Evolutionary conservation across 768 basidiomycete species (phyloP).

Genomic region (Kwoniella heveanensis): DNA sequence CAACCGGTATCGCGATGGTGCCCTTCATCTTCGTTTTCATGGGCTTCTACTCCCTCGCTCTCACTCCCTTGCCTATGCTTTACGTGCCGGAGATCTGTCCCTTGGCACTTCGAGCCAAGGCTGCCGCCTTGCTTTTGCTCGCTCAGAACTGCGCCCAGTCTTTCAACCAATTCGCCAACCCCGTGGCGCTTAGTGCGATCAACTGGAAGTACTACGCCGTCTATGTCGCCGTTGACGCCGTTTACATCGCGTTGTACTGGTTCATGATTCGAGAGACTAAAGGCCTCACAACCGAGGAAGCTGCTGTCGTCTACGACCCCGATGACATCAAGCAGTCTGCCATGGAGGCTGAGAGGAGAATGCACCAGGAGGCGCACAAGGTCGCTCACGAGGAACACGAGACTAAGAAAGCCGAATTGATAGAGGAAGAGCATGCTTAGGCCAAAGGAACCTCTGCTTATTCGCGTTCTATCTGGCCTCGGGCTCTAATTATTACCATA

Average conservation of each 20-base stretch:
- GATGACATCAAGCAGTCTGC: slow-evolving; percentile 17
- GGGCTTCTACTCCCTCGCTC: slow-evolving; percentile 29
- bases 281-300: slow-evolving; percentile 22
- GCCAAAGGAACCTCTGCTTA: no score
- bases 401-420: background rate
- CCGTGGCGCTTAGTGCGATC: slow-evolving; percentile 30
- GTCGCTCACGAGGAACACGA: slow-evolving; percentile 10
- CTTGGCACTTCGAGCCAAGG: slow-evolving; percentile 23
- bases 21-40: slow-evolving; percentile 32
- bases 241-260: slow-evolving; percentile 17
- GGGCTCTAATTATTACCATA: no score
- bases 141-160: slow-evolving; percentile 22
- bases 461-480: no score
- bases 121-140: slow-evolving; percentile 15
- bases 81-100: slow-evolving; percentile 33
- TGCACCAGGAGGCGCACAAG: slow-evolving; percentile 18
- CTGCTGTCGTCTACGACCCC: slow-evolving; percentile 23
- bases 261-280: slow-evolving; percentile 22
- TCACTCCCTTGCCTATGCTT: slow-evolving; percentile 26
- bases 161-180: slow-evolving; percentile 47
- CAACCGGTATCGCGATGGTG: slow-evolving; percentile 35
- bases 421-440: slow-evolving; percentile 1
- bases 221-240: slow-evolving; percentile 17
- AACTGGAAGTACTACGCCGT: slow-evolving; percentile 41
- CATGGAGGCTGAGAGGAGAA: slow-evolving; percentile 18